Percentiles rank a stretch among this genome's conserved stretches.
Evolutionary conservation across 2,329 filamentous ascomycete genomes (phyloP).

Genomic region (Aureobasidium uvarum): DNA sequence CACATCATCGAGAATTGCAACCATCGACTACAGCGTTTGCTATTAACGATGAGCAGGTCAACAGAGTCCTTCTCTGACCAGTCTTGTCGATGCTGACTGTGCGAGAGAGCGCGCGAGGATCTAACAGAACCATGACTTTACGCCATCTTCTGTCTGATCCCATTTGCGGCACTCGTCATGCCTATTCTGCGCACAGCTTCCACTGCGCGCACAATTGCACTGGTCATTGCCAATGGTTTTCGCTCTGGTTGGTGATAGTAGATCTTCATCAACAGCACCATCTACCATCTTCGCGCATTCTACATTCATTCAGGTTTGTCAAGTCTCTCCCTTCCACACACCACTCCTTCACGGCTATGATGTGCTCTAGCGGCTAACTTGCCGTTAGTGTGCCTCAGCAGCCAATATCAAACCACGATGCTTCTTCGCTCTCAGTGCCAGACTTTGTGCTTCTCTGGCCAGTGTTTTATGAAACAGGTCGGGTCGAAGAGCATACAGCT

Average conservation of each 20-base stretch:
- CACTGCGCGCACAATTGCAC: background rate
- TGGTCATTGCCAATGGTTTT: background rate
- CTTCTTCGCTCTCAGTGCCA: slow-evolving; percentile 1
- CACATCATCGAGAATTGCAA: background rate
- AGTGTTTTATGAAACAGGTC: background rate
- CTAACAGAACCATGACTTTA: background rate
- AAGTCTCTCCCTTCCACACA: background rate
- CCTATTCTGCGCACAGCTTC: background rate
- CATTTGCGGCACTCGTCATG: background rate
- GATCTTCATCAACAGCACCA: background rate
- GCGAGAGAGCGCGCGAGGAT: background rate
- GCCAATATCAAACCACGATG: slow-evolving; percentile 1
- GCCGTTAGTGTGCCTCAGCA: background rate
- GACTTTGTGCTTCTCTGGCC: background rate
- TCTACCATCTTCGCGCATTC: background rate
- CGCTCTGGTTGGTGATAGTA: background rate
- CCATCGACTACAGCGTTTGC: background rate
- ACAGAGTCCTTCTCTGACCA: background rate
- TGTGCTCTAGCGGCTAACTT: slow-evolving; percentile 4
- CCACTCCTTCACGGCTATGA: slow-evolving; percentile 20
- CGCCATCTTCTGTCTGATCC: background rate
- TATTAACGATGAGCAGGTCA: background rate
- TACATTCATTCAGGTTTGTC: background rate
- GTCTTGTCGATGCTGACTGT: background rate
- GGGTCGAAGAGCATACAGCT: background rate